A percentile compares a stretch with the other conserved stretches of the same genome.
Conservation (phyloP, 1,284 basidiomycete species). For the Farysia itapuensis region DNA sequence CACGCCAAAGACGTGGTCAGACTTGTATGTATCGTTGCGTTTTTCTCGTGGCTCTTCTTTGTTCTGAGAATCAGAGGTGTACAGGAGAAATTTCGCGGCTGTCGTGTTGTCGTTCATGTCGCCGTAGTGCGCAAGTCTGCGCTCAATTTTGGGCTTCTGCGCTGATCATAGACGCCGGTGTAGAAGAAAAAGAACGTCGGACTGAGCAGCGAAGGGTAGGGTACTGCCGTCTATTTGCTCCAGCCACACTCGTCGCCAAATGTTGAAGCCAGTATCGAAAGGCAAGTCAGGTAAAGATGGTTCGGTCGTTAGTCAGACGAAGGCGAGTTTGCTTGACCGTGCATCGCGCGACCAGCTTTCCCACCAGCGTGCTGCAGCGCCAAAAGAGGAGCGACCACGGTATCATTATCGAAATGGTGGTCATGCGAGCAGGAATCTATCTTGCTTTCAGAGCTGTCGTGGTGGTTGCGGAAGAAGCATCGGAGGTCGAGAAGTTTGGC, state of each 20-base stretch:
- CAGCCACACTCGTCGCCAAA: conserved; percentile 6
- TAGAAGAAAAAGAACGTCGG: background rate
- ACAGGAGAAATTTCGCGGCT: no score
- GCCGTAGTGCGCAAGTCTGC: background rate
- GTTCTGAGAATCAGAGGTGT: no score
- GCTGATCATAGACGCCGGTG: background rate
- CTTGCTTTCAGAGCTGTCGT: conserved; percentile 3
- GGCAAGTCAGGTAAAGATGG: conserved; percentile 2
- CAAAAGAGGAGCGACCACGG: conserved; percentile 1
- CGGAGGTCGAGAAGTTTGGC: background rate
- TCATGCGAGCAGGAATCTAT: conserved; percentile 3
- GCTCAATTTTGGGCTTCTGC: background rate
- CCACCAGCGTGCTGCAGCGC: conserved; percentile 1
- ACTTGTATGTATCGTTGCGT: no score
- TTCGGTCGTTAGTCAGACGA: background rate
- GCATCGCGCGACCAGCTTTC: background rate
- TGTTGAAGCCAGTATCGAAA: background rate
- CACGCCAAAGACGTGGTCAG: no score
- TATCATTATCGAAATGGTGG: conserved; percentile 6
- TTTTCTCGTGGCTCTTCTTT: no score
- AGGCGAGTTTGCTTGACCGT: background rate
- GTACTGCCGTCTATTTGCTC: background rate
- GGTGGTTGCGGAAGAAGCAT: no score
- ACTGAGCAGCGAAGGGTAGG: background rate
- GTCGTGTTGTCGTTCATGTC: background rate